Conservation (phyloP, 2,329 filamentous ascomycete species). For the Colletotrichum cereale region DNA sequence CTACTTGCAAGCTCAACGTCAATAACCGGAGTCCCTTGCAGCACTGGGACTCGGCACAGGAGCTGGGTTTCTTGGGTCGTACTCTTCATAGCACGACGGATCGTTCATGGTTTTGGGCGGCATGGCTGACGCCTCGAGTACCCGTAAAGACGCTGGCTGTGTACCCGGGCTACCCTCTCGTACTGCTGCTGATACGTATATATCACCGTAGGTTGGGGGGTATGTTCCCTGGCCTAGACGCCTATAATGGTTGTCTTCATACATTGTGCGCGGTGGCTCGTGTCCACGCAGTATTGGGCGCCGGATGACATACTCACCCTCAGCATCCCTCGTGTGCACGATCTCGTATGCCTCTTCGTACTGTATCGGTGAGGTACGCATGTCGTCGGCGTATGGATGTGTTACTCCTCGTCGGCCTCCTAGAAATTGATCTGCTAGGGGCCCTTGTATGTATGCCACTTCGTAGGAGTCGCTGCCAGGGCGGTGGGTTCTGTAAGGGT, state of each 20-base stretch:
- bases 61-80: conserved; percentile 57
- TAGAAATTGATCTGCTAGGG: neutral
- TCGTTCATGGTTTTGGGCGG: neutral
- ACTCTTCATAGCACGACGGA: conserved; percentile 53
- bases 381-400: neutral
- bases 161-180: neutral
- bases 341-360: conserved; percentile 57
- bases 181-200: neutral
- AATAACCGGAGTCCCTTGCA: neutral
- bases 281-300: conserved; percentile 53
- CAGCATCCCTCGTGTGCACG: conserved; percentile 58
- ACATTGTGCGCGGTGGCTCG: conserved; percentile 42
- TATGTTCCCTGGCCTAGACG: neutral
- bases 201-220: neutral
- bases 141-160: neutral
- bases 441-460: neutral
- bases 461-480: neutral
- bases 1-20: neutral
- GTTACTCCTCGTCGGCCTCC: neutral
- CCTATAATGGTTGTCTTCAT: conserved; percentile 37
- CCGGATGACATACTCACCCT: conserved; percentile 61
- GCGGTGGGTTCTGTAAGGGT: neutral
- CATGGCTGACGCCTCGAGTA: neutral
- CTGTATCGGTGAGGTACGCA: neutral
- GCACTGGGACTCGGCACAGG: neutral